Conservation (phyloP, 1,284 basidiomycete species). For the Cutaneotrichosporon cutaneum region DNA sequence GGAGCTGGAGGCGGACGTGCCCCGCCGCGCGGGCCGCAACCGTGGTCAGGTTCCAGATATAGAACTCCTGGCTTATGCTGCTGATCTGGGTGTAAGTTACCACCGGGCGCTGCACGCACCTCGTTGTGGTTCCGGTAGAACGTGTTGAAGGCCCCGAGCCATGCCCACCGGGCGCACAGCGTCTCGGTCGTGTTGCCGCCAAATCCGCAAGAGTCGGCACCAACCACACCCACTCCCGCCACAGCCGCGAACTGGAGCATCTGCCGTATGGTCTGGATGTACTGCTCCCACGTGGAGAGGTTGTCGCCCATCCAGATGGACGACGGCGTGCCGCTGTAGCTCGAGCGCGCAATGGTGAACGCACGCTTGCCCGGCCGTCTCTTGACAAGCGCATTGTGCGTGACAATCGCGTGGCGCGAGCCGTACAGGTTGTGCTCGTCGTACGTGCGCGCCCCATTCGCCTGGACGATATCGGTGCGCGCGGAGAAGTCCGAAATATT, state of each 20-base stretch:
- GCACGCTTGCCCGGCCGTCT: constrained; percentile 63
- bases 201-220: constrained; percentile 64
- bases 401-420: constrained; percentile 67
- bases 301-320: constrained; percentile 69
- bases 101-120: not conserved
- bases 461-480: constrained; percentile 59
- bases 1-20: constrained; percentile 58
- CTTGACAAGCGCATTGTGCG: constrained; percentile 62
- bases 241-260: constrained; percentile 24
- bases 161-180: constrained; percentile 69
- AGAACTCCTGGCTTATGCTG: constrained; percentile 62
- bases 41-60: constrained; percentile 71
- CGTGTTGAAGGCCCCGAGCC: constrained; percentile 59
- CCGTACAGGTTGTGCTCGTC: constrained; percentile 66
- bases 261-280: constrained; percentile 17
- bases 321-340: constrained; percentile 64
- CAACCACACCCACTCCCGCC: constrained; percentile 59
- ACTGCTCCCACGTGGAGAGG: constrained; percentile 56
- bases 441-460: constrained; percentile 65
- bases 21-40: constrained; percentile 66
- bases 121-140: constrained; percentile 50
- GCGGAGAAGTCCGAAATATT: constrained; percentile 39
- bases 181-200: constrained; percentile 72
- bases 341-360: constrained; percentile 69
- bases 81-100: constrained; percentile 6